Percentiles rank a stretch among this genome's conserved stretches.
These are phyloP conservation scores for Harringtonia lauricola DNA, from an alignment of 2,329 filamentous ascomycete species.

Conservation along the genomic window DNA sequence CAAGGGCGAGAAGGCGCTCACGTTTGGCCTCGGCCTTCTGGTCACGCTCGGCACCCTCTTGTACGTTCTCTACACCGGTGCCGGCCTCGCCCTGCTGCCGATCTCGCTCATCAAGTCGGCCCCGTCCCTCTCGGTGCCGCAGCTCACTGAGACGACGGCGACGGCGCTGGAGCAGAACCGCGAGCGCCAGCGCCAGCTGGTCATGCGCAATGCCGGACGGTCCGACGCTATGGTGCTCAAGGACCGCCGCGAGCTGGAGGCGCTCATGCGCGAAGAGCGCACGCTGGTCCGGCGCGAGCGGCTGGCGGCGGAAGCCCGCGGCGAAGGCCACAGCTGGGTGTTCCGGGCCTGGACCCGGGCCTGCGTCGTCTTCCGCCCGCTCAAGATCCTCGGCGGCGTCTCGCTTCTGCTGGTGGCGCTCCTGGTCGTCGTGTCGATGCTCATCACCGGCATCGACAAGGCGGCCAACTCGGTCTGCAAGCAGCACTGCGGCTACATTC, in stretches of 20 bases:
- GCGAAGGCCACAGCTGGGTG: slow-evolving; percentile 64
- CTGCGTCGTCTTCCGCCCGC: slow-evolving; percentile 71
- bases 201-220: slow-evolving; percentile 71
- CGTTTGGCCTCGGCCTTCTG: slow-evolving; percentile 80
- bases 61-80: slow-evolving; percentile 80
- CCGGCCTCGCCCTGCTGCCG: slow-evolving; percentile 79
- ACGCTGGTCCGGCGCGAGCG: slow-evolving; percentile 84
- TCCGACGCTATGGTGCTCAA: slow-evolving; percentile 67
- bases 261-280: slow-evolving; percentile 78
- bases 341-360: slow-evolving; percentile 69
- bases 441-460: slow-evolving; percentile 93
- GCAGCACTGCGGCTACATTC: slow-evolving; percentile 79
- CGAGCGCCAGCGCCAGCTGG: slow-evolving; percentile 84
- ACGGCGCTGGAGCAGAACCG: slow-evolving; percentile 78
- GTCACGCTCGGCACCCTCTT: slow-evolving; percentile 77
- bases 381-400: slow-evolving; percentile 80
- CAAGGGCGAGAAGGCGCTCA: slow-evolving; percentile 83
- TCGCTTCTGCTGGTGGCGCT: slow-evolving; percentile 64
- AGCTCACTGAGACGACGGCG: slow-evolving; percentile 64
- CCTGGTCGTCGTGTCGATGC: slow-evolving; percentile 79
- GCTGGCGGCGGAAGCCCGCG: slow-evolving; percentile 70
- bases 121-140: slow-evolving; percentile 72
- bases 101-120: slow-evolving; percentile 87
- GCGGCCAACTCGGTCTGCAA: slow-evolving; percentile 92
- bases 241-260: slow-evolving; percentile 79